phyloP scores from a whole-genome alignment of 257 asterid species.

The Nicotiana benthamiana region DNA sequence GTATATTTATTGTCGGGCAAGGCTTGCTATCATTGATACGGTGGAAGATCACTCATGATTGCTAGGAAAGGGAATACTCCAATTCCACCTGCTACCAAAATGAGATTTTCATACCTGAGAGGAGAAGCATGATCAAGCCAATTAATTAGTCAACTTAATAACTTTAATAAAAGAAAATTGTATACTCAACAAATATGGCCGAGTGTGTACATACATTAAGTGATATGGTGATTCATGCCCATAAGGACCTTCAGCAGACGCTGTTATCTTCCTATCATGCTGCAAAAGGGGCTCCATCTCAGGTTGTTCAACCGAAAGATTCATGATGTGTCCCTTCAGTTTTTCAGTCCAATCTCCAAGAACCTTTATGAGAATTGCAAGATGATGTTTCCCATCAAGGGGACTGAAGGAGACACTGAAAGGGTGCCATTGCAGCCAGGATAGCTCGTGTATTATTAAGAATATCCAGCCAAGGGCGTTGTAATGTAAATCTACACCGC shows the following conservation, averaged over 20 bases:
- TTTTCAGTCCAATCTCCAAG: conserved; percentile 52
- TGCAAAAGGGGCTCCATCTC: conserved; percentile 17
- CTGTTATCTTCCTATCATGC: conserved; percentile 27
- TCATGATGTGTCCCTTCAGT: conserved; percentile 22
- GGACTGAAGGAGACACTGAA: conserved; percentile 66
- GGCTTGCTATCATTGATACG: conserved; percentile 42
- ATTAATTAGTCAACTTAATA: background rate
- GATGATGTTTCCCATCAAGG: conserved; percentile 39
- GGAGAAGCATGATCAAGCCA: background rate
- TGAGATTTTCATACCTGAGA: conserved; percentile 65
- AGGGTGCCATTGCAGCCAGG: conserved; percentile 72
- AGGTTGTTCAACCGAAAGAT: conserved; percentile 11
- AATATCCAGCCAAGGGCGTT: conserved; percentile 68
- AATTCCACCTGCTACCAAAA: conserved; percentile 82
- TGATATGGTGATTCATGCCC: conserved; percentile 86
- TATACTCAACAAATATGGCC: background rate
- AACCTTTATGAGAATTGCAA: conserved; percentile 46
- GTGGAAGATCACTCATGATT: conserved; percentile 67
- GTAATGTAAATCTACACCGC: conserved; percentile 40
- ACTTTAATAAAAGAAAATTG: background rate
- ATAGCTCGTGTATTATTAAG: conserved; percentile 43
- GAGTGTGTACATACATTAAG: conserved; percentile 32
- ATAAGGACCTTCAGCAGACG: conserved; percentile 74
- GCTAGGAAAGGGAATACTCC: conserved; percentile 88
- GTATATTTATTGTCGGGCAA: conserved; percentile 51